Conservation (phyloP, 345 rosid species). For the Hirschfeldia incana region DNA sequence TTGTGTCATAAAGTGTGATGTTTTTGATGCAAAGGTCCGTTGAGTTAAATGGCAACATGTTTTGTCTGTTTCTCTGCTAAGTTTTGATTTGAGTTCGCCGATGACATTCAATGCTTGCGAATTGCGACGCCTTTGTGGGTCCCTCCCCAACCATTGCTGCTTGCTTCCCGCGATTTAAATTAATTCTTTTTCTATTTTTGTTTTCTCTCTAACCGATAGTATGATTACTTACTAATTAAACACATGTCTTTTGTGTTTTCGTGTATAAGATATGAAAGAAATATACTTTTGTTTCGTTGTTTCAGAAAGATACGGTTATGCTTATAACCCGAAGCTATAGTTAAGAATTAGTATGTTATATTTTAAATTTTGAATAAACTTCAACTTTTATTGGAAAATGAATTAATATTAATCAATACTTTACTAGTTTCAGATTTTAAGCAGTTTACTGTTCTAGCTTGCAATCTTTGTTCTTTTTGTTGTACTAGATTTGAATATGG, state of each 20-base stretch:
- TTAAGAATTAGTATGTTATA: not conserved
- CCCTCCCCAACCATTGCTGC: constrained; percentile 29
- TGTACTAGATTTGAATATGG: not conserved
- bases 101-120: constrained; percentile 27
- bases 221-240: not conserved
- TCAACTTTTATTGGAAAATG: not conserved
- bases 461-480: not conserved
- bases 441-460: not conserved
- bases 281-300: not conserved
- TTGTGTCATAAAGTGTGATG: constrained; percentile 16
- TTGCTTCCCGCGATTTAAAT: constrained; percentile 26
- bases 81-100: constrained; percentile 21
- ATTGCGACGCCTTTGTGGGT: constrained; percentile 31
- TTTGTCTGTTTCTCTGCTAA: constrained; percentile 32
- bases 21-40: constrained; percentile 22
- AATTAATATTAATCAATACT: not conserved
- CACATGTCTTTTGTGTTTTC: not conserved
- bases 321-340: not conserved
- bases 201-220: not conserved
- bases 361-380: not conserved
- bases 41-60: constrained; percentile 38
- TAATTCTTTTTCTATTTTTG: not conserved
- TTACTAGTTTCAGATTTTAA: not conserved
- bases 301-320: not conserved
- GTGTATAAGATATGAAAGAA: not conserved